Percentiles rank a stretch among this genome's conserved stretches.
These are phyloP conservation scores for Diutina catenulata DNA, from an alignment of 1,139 yeast species.

Conservation along the genomic window DNA sequence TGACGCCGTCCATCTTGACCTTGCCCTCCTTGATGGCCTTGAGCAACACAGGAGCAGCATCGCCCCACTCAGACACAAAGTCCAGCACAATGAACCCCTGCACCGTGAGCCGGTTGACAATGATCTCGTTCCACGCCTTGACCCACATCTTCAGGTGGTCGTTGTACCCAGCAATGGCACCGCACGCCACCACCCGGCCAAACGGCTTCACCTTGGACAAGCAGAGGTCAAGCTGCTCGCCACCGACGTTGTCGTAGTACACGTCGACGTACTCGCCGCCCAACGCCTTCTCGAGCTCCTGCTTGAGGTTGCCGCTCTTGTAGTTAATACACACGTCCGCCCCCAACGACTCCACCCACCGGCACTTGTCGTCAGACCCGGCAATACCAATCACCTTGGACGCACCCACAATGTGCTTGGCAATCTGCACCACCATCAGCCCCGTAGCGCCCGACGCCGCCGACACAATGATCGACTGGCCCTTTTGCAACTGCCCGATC, in stretches of 20 bases:
- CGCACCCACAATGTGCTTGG: constrained; percentile 42
- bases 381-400: constrained; percentile 52
- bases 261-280: constrained; percentile 29
- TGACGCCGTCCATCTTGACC: constrained; percentile 13
- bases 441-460: constrained; percentile 73
- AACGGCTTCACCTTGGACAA: constrained; percentile 25
- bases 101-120: constrained; percentile 35
- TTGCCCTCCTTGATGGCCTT: constrained; percentile 29
- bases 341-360: constrained; percentile 44
- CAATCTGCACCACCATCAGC: constrained; percentile 46
- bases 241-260: constrained; percentile 55
- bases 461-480: constrained; percentile 34
- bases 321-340: constrained; percentile 46
- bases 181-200: constrained; percentile 47
- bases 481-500: constrained; percentile 27
- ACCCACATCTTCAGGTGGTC: constrained; percentile 22
- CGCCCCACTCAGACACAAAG: constrained; percentile 18
- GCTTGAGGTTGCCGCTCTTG: constrained; percentile 31
- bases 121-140: constrained; percentile 29
- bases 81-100: constrained; percentile 38
- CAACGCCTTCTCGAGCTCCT: constrained; percentile 31
- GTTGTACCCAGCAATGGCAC: constrained; percentile 51
- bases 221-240: constrained; percentile 40
- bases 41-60: constrained; percentile 23
- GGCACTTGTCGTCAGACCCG: constrained; percentile 46